Conservation (phyloP, 225 moss, liverwort and hornwort genomes). For the Marchantia polymorpha region DNA sequence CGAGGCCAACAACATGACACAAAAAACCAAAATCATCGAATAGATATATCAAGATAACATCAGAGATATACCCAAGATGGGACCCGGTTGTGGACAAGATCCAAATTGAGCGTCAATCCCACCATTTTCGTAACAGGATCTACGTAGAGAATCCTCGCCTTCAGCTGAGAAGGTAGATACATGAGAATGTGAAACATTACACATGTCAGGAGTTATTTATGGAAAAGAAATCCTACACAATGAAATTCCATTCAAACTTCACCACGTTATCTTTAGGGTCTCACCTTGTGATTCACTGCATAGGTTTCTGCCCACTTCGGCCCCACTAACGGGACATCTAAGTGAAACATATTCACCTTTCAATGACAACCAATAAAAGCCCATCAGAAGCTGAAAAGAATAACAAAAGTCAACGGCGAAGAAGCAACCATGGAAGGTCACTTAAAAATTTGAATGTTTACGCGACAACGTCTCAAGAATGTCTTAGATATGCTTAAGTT, state of each 20-base stretch:
- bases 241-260: background rate
- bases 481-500: no score
- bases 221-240: background rate
- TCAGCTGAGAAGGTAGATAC: slow-evolving; percentile 49
- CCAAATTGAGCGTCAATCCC: slow-evolving; percentile 76
- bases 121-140: slow-evolving; percentile 72
- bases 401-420: background rate
- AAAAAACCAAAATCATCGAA: background rate
- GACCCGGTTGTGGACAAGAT: slow-evolving; percentile 53
- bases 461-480: no score
- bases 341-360: slow-evolving; percentile 91
- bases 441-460: no score
- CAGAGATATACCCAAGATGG: slow-evolving; percentile 54
- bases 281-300: slow-evolving; percentile 79
- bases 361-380: background rate
- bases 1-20: background rate
- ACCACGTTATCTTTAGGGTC: slow-evolving; percentile 9
- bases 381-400: background rate
- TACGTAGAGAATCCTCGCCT: slow-evolving; percentile 77
- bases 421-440: no score
- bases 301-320: slow-evolving; percentile 72
- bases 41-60: background rate
- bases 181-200: background rate
- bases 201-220: background rate
- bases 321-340: slow-evolving; percentile 66